Base-by-base conservation (phyloP, 441 rosid species). In the Populus tomentosa region DNA sequence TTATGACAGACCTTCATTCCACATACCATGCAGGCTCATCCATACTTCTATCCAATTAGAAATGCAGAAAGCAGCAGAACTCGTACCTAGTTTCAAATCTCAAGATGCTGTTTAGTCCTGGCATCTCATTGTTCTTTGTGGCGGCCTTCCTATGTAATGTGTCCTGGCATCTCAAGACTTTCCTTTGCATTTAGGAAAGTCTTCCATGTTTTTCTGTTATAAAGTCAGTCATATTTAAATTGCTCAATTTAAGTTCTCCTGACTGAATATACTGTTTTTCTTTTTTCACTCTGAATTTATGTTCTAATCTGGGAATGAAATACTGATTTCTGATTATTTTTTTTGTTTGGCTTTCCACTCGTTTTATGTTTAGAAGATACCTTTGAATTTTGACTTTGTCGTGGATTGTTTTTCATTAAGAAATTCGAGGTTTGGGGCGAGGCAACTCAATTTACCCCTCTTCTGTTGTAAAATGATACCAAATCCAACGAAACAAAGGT, bases 41-140 rank as follows among this genome's bases (percentile, higher is more conserved):
- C 92, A 50, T 90, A 91, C 75, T 96, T 96, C 85, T 82, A 84
- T 84, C 95, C 97, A 42, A 82, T 96, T 72, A 89, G 95, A 83
- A 92, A 90, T 81, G 97, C 94, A 0, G 99, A 96, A 86, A 94
- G 97, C 90, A 87, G 92, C 87, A 87, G 90, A 84, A 84, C 72
- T 73, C 94, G 91, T 1, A 59, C 90, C 20, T 90, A 90, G 75
- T 73, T 78, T 78, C 62, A 14, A 73, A 76, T 75, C 69, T n/a
- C 30, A 24, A 75, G 79, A 69, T 26, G 82, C 83, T 75, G 75
- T 71, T 62, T 42, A 74, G 70, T 71, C 61, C 24, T 5, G 64
- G 76, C 75, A 66, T 73, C 63, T 70, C 59, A 65, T 33, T 70
- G 63, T 24, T 65, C 68, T 63, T 77, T 36, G 63, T 77, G 30